These are phyloP conservation scores for Phytopythium sindhum DNA, from an alignment of 352 stramenopile species.

Conservation along the genomic window DNA sequence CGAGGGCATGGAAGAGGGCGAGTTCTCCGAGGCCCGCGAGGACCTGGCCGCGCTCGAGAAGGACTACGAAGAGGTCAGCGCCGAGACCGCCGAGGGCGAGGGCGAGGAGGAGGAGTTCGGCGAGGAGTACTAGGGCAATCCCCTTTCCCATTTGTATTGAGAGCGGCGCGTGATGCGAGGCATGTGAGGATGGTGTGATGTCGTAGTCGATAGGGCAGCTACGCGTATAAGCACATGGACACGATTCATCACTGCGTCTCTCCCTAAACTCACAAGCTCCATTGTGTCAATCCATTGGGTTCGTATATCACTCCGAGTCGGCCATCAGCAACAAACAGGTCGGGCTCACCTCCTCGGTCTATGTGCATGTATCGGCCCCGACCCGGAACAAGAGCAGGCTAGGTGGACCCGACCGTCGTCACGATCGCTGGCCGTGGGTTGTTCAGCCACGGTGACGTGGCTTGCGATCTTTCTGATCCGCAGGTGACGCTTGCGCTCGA, in stretches of 20 bases:
- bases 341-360: not conserved
- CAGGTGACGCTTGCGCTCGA: not conserved
- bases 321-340: not conserved
- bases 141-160: not conserved
- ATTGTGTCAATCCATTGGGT: too few species aligned
- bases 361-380: not conserved
- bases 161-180: not conserved
- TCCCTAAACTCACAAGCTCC: too few species aligned
- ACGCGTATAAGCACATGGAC: slow-evolving; percentile 5
- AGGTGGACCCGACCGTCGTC: not conserved
- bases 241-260: not conserved
- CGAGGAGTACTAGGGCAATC: slow-evolving; percentile 77
- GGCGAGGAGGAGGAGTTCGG: slow-evolving; percentile 77
- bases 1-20: slow-evolving; percentile 99
- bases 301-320: too few species aligned
- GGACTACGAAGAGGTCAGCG: slow-evolving; percentile 91
- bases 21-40: slow-evolving; percentile 99
- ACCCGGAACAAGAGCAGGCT: not conserved
- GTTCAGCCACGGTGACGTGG: too few species aligned
- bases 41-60: slow-evolving; percentile 98
- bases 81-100: too few species aligned
- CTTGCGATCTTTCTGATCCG: not conserved
- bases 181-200: not conserved
- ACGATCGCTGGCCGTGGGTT: too few species aligned
- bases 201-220: slow-evolving; percentile 1